A percentile compares a stretch with the other conserved stretches of the same genome.
These are phyloP conservation scores for Aschersonia sp. DNA, from an alignment of 2,329 filamentous ascomycete species.

Conservation along the genomic window DNA sequence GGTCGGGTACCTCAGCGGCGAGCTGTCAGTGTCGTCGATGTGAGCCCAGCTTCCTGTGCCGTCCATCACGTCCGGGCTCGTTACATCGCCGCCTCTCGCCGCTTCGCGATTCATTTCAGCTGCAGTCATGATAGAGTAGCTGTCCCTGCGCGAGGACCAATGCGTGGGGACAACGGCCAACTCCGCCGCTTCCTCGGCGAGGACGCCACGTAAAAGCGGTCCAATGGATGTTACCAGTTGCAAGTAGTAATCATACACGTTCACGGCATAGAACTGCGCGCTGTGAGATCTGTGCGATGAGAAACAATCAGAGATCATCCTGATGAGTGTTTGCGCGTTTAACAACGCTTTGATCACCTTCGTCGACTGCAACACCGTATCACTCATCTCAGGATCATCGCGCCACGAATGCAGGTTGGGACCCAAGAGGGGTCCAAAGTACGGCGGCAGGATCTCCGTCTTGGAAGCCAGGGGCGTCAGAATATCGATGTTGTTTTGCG, in stretches of 20 bases:
- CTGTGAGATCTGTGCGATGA: slow-evolving; percentile 49
- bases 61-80: slow-evolving; percentile 17
- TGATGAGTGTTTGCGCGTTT: slow-evolving; percentile 61
- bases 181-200: slow-evolving; percentile 74
- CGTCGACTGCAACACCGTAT: slow-evolving; percentile 51
- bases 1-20: slow-evolving; percentile 20
- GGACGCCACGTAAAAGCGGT: slow-evolving; percentile 60
- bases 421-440: slow-evolving; percentile 54
- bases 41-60: slow-evolving; percentile 11
- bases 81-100: slow-evolving; percentile 7
- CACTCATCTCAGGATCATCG: slow-evolving; percentile 18
- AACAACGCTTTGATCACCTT: slow-evolving; percentile 65
- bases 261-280: slow-evolving; percentile 59
- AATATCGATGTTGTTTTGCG: slow-evolving; percentile 53
- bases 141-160: slow-evolving; percentile 33
- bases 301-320: slow-evolving; percentile 62
- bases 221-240: slow-evolving; percentile 63
- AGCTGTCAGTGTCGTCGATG: slow-evolving; percentile 9
- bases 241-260: slow-evolving; percentile 73
- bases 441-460: slow-evolving; percentile 38
- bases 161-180: slow-evolving; percentile 58
- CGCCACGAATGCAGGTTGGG: slow-evolving; percentile 21
- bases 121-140: slow-evolving; percentile 5
- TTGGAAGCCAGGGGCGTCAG: slow-evolving; percentile 49
- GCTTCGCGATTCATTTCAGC: slow-evolving; percentile 10